Evolutionary conservation across 1,139 yeast species (phyloP), one percentile per base, ranked within the genome.

Genomic region (Saccharomyces hybrid): DNA sequence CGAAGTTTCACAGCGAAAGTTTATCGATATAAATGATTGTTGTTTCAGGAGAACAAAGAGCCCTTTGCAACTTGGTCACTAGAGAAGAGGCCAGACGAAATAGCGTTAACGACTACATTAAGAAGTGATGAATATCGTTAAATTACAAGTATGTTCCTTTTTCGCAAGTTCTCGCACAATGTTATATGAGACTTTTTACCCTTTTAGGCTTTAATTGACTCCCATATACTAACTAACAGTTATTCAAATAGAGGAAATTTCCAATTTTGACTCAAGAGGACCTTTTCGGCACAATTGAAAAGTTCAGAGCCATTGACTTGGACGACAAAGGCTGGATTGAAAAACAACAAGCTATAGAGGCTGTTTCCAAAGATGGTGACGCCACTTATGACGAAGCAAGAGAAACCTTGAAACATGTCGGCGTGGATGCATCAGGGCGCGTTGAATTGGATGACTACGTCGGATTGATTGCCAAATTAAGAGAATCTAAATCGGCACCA

Each of bases 241-340:
- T 38, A 19, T 38, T 6, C 11, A 19, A 38, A 11, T 19, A 38
- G 65, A 86, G 84, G 74, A 91, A 89, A 76, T 91, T 82, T 73
- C 98, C 98, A 4, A 77, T 81, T 48, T 78, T 93, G 61, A 81
- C 84, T 46, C 99, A 91, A 72, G 88, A 87, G 60, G 97, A 91
- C 62, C 78, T 93, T 55, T 91, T 91, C 71, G 79, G 76, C 49
- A 80, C 93, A 56, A 88, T 93, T 64, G 97, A 91, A 62, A 88
- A 86, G 60, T 85, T 85, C 72, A 78, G 96, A 65, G 75, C 77
- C 58, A 86, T 95, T 63, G 99, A 93, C 66, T 66, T 85, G 48
- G 96, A 91, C 50, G 99, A 93, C 64, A 84, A 86, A 64, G 99
- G 99, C n/a, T 89, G 91, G 81, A 91, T 86, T 46, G 97, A 91